These are phyloP conservation scores for Mrakia blollopis DNA, from an alignment of 768 basidiomycete species.

Conservation along the genomic window DNA sequence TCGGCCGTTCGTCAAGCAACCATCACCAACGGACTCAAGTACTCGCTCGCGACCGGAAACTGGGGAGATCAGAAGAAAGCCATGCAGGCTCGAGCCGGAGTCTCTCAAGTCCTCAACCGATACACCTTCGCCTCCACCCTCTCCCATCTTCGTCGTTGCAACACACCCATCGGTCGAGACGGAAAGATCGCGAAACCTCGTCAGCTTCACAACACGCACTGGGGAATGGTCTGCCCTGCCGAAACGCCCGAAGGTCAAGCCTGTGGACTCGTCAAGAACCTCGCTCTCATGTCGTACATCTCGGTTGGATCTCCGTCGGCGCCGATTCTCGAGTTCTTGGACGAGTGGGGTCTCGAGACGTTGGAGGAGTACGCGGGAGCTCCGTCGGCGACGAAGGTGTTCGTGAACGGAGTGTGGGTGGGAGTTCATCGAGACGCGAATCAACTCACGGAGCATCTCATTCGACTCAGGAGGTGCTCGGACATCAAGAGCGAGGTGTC, in stretches of 20 bases:
- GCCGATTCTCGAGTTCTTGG: slow-evolving; percentile 95
- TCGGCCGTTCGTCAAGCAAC: slow-evolving; percentile 92
- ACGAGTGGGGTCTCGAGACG: slow-evolving; percentile 96
- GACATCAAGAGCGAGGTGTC: slow-evolving; percentile 95
- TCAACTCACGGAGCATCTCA: slow-evolving; percentile 85
- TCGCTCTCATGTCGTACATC: slow-evolving; percentile 95
- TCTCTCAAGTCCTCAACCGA: slow-evolving; percentile 95
- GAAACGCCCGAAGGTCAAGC: slow-evolving; percentile 99
- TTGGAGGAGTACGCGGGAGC: slow-evolving; percentile 77
- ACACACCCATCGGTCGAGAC: slow-evolving; percentile 95
- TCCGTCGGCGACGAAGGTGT: slow-evolving; percentile 83
- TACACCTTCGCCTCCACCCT: slow-evolving; percentile 98
- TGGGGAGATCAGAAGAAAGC: slow-evolving; percentile 99
- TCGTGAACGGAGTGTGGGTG: slow-evolving; percentile 99
- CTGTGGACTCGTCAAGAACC: slow-evolving; percentile 97
- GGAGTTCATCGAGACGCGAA: slow-evolving; percentile 94
- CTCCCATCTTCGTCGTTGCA: slow-evolving; percentile 95
- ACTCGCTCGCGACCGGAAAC: slow-evolving; percentile 96
- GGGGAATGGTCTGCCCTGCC: slow-evolving; percentile 99
- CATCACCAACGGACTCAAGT: slow-evolving; percentile 96
- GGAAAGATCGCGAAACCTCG: slow-evolving; percentile 99
- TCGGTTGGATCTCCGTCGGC: slow-evolving; percentile 95
- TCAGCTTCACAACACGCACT: slow-evolving; percentile 97
- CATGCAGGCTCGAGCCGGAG: slow-evolving; percentile 95
- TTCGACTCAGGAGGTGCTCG: slow-evolving; percentile 84